These are phyloP conservation scores for Hemileia vastatrix DNA, from an alignment of 1,284 basidiomycete genomes.

Conservation along the genomic window DNA sequence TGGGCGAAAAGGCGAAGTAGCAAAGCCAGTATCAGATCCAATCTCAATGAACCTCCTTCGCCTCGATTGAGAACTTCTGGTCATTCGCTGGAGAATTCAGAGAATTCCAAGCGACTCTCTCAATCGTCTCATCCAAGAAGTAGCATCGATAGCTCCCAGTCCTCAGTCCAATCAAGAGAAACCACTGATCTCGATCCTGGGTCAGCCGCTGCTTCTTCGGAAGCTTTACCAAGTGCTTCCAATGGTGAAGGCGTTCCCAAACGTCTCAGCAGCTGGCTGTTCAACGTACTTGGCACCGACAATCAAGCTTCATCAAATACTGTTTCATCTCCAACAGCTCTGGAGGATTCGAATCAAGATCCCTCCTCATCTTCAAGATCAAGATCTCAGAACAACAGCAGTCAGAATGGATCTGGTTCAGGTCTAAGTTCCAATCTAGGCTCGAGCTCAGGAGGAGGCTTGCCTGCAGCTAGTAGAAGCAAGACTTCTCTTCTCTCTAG, in stretches of 20 bases:
- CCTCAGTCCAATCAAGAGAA: background rate
- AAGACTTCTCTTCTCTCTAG: background rate
- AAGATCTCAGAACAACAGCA: background rate
- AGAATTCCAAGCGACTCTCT: background rate
- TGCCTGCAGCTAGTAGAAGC: background rate
- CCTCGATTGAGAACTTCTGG: background rate
- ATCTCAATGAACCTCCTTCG: background rate
- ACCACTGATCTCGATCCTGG: background rate
- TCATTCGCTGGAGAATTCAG: background rate
- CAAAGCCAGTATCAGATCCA: too few species aligned
- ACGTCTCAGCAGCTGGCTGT: constrained; percentile 35
- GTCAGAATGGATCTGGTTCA: background rate
- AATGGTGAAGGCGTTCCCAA: constrained; percentile 23
- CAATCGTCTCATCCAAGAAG: background rate
- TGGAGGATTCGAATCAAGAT: background rate
- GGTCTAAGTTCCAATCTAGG: too few species aligned
- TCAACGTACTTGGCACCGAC: constrained; percentile 32
- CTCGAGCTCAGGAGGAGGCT: background rate
- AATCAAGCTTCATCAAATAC: constrained; percentile 16
- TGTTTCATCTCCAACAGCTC: background rate
- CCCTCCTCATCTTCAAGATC: background rate
- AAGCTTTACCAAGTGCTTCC: background rate
- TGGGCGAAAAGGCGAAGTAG: too few species aligned
- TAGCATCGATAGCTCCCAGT: background rate
- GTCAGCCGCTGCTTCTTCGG: background rate